phyloP scores from a whole-genome alignment of 305 asterid species.

The Solanum hybrid region DNA sequence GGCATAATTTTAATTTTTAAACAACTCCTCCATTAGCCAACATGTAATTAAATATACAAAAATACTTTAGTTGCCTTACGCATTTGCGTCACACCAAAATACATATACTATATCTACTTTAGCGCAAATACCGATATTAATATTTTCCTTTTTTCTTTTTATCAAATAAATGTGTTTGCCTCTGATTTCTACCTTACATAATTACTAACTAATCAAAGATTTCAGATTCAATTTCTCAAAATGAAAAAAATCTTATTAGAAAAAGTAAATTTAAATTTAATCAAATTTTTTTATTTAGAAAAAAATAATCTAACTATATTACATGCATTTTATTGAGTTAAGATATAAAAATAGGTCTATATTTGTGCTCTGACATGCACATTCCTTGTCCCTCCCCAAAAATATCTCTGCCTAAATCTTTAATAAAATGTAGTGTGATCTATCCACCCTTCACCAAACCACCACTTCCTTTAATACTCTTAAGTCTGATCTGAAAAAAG shows the following conservation, averaged over 20 bases:
- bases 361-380: neutral
- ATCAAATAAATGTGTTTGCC: neutral
- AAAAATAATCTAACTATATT: neutral
- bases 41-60: neutral
- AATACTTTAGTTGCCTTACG: neutral
- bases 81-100: neutral
- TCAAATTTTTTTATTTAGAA: neutral
- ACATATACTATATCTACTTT: neutral
- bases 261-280: neutral
- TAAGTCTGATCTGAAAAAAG: neutral
- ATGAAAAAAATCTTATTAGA: neutral
- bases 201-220: neutral
- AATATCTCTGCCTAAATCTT: neutral
- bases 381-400: neutral
- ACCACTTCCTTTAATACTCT: neutral
- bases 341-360: too few species aligned
- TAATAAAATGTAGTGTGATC: neutral
- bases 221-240: neutral
- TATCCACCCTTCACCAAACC: constrained; percentile 5
- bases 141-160: neutral
- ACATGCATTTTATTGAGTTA: neutral
- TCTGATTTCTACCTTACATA: neutral
- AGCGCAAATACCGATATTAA: neutral
- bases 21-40: neutral
- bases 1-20: neutral